Evolutionary conservation across 2,329 filamentous ascomycete species (phyloP), one percentile per base, ranked within the genome.

Genomic region (Colletotrichum sp.): DNA sequence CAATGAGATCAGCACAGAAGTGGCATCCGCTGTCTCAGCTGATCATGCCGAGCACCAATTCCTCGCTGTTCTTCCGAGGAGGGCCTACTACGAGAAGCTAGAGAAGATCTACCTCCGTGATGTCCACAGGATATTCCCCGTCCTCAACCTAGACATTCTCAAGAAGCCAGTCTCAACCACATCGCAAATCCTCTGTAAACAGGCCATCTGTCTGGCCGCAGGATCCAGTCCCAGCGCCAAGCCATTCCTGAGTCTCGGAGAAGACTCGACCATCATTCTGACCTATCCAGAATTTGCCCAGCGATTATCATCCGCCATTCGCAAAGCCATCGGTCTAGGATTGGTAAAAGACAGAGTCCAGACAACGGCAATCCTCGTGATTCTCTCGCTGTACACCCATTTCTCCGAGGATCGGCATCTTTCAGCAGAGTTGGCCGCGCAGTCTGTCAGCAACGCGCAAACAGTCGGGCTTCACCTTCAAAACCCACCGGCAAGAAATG

Each of bases 291-390:
- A 77, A 9, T 78, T 78, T 32, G 68, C 77, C 5, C 63, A 68
- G 12, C 73, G 60, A n/a, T 63, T 78, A 3, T 70, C 74, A 8
- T 74, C 70, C 3, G 73, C 77, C 21, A 78, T 78, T 28, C 74
- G 77, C n/a, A 72, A 72, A 30, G 63, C 63, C 13, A 69, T 78
- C 13, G 39, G 52, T 18, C 64, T 75, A 8, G 72, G 69, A 1
- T 18, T 75, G 8, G 30, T 75, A 13, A 75, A 69, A 10, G 77
- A 78, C 30, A 69, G 77, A 28, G 64, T 78, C 18, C 77, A 72
- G 34, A 52, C 73, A 10, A 83, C 81, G 3, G 75, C 79, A 18
- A 77, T 83, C 5, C 86, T 87, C 59, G 79, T 85, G n/a, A 76
- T 80, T 7, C 82, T 87, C 32, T 83, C 83, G 2, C 62, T 78